A percentile compares a stretch with the other conserved stretches of the same genome.
Conservation (phyloP, 495 filamentous ascomycete genomes). For the Trichoderma reesei region DNA sequence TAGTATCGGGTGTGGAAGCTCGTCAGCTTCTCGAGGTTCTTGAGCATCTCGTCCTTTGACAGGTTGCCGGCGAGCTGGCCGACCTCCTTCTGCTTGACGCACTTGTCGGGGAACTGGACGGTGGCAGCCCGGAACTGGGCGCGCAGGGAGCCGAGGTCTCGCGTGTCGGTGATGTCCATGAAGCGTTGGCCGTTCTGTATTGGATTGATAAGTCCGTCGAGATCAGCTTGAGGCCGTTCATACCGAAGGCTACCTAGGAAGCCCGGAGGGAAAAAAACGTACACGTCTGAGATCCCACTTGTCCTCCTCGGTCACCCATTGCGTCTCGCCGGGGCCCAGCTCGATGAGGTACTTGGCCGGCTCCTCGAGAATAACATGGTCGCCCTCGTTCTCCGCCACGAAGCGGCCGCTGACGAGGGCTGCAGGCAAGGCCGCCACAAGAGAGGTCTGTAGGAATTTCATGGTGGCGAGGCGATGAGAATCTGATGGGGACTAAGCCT, state of each 20-base stretch:
- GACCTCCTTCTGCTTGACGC: constrained; percentile 56
- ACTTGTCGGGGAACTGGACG: constrained; percentile 57
- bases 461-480: too few species aligned
- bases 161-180: constrained; percentile 82
- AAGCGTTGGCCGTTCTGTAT: constrained; percentile 72
- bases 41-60: constrained; percentile 65
- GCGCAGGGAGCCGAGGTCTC: constrained; percentile 42
- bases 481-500: not conserved
- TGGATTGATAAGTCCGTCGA: not conserved
- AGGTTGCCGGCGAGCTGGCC: constrained; percentile 59
- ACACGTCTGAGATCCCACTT: constrained; percentile 87
- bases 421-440: constrained; percentile 38
- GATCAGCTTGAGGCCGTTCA: not conserved
- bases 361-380: constrained; percentile 30
- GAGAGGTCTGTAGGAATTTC: constrained; percentile 35
- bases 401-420: constrained; percentile 36
- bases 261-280: constrained; percentile 23
- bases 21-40: constrained; percentile 68
- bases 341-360: constrained; percentile 68
- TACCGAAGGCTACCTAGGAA: not conserved
- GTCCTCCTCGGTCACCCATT: constrained; percentile 86
- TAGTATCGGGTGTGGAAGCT: constrained; percentile 85
- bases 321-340: constrained; percentile 70
- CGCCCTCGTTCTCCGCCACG: constrained; percentile 36
- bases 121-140: constrained; percentile 25